phyloP scores from a whole-genome alignment of 2,329 filamentous ascomycete genomes.

The Hymenoscyphus albidus region DNA sequence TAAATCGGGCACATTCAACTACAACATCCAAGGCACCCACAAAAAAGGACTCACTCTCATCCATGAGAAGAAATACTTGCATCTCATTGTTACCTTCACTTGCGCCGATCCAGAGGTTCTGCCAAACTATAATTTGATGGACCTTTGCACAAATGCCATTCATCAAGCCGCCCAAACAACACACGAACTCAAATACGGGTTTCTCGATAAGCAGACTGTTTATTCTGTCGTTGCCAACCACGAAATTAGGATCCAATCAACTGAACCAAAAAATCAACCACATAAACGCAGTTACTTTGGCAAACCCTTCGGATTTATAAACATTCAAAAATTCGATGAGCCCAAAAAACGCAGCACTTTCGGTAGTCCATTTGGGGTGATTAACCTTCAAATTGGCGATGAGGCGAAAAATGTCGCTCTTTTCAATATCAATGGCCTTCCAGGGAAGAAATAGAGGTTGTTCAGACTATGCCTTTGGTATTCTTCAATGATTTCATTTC shows the following conservation, averaged over 20 bases:
- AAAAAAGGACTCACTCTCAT: background rate
- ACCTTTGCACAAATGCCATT: conserved; percentile 3
- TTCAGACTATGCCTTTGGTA: background rate
- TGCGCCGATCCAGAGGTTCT: background rate
- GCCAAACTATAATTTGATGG: conserved; percentile 3
- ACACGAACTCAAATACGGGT: conserved; percentile 6
- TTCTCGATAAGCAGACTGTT: background rate
- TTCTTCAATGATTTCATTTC: background rate
- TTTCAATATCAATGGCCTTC: conserved; percentile 8
- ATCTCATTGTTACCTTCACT: conserved; percentile 4
- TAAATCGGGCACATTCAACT: background rate
- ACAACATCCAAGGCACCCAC: conserved; percentile 8
- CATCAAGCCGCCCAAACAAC: conserved; percentile 1
- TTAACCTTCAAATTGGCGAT: conserved; percentile 4
- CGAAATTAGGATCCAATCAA: conserved; percentile 2
- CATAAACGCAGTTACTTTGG: background rate
- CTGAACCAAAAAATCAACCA: background rate
- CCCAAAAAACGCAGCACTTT: background rate
- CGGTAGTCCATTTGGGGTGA: background rate
- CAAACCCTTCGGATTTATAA: background rate
- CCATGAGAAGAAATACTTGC: background rate
- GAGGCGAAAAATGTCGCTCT: conserved; percentile 1
- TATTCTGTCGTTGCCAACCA: background rate
- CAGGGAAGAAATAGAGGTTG: background rate
- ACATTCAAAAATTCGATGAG: background rate